Evolutionary conservation across 108 stramenopile genomes (phyloP).

Genomic region (Skeletonema costatum): DNA sequence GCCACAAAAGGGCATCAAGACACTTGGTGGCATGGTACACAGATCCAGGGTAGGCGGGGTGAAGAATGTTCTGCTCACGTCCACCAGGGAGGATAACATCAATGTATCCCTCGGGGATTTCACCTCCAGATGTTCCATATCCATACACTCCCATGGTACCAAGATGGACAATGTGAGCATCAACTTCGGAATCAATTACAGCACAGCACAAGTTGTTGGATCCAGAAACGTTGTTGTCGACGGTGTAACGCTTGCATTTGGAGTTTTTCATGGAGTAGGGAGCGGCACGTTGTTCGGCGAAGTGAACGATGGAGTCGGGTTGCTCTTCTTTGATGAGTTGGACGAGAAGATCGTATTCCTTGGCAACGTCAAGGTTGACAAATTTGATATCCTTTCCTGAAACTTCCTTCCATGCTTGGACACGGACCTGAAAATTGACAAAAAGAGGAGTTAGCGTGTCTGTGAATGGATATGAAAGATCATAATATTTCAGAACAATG

Average conservation of each 20-base stretch:
- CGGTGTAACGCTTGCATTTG: slow-evolving; percentile 95
- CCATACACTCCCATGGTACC: slow-evolving; percentile 99
- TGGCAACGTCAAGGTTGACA: slow-evolving; percentile 92
- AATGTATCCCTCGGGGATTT: slow-evolving; percentile 99
- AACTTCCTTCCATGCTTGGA: slow-evolving; percentile 94
- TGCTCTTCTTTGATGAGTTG: slow-evolving; percentile 92
- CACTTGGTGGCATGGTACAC: slow-evolving; percentile 98
- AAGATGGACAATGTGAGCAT: slow-evolving; percentile 97
- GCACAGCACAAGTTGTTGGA: slow-evolving; percentile 97
- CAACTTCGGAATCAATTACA: slow-evolving; percentile 92
- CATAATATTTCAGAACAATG: not conserved
- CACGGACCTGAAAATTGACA: slow-evolving; percentile 58
- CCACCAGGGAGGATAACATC: slow-evolving; percentile 96
- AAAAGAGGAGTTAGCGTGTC: not conserved
- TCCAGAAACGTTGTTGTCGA: slow-evolving; percentile 96
- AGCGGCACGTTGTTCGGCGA: slow-evolving; percentile 98
- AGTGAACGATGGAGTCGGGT: slow-evolving; percentile 96
- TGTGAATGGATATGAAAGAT: slow-evolving; percentile 1
- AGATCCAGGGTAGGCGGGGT: slow-evolving; percentile 97
- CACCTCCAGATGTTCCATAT: slow-evolving; percentile 97
- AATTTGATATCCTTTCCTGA: slow-evolving; percentile 91
- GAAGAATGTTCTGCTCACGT: slow-evolving; percentile 91
- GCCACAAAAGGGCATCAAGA: slow-evolving; percentile 95
- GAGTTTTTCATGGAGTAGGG: slow-evolving; percentile 97
- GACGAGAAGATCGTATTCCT: slow-evolving; percentile 94